phyloP scores from a whole-genome alignment of 176 grass and related monocot species.

The Eragrostis curvula region DNA sequence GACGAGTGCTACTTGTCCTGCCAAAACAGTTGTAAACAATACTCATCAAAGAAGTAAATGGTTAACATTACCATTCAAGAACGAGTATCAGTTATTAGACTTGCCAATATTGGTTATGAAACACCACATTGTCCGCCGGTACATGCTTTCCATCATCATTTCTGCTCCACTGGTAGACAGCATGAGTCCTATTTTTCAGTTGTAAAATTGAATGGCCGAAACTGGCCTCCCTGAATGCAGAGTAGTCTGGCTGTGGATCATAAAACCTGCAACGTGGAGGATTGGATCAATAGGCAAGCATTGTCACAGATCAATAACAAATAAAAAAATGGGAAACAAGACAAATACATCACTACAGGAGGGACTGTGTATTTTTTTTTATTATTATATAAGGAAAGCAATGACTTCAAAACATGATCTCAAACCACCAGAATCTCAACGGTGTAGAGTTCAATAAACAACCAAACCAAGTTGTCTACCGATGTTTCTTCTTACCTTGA shows the following conservation, averaged over 20 bases:
- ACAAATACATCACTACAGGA: neutral
- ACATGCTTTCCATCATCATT: conserved; percentile 92
- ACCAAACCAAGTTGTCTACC: neutral
- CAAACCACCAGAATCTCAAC: neutral
- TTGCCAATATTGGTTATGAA: conserved; percentile 91
- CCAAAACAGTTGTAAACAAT: neutral
- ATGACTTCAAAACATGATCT: neutral
- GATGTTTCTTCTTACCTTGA: conserved; percentile 44
- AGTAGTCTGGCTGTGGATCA: conserved; percentile 92
- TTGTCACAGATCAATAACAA: neutral
- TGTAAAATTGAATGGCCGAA: conserved; percentile 87
- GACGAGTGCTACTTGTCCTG: conserved; percentile 70
- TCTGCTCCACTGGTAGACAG: conserved; percentile 84
- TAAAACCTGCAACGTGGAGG: conserved; percentile 53
- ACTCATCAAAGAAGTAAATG: neutral
- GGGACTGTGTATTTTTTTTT: neutral
- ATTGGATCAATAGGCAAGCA: conserved; percentile 10
- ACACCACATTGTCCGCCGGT: conserved; percentile 68
- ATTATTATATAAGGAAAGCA: neutral
- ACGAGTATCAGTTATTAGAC: neutral
- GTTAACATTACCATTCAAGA: neutral
- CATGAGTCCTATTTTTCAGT: conserved; percentile 92
- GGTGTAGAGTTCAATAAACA: neutral
- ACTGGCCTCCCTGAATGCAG: conserved; percentile 92
- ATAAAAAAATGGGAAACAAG: neutral